Evolutionary conservation across 2,329 filamentous ascomycete genomes (phyloP).

Genomic region (Ilyonectria destructans): DNA sequence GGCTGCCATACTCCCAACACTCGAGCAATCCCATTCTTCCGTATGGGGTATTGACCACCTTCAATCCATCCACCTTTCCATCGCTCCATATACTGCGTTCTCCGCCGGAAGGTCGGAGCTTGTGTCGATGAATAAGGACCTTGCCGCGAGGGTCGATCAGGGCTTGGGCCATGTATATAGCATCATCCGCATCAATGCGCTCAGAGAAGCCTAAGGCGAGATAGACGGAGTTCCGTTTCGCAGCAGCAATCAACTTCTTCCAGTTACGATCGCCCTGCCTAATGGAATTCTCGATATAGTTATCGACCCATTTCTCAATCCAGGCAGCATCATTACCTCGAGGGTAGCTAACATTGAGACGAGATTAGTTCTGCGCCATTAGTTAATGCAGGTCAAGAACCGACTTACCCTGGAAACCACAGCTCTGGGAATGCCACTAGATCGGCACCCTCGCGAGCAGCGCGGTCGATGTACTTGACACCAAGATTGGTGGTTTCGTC

Average conservation of each 20-base stretch:
- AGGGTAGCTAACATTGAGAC: neutral
- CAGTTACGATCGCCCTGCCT: slow-evolving; percentile 15
- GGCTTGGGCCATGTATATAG: slow-evolving; percentile 22
- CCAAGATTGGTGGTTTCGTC: slow-evolving; percentile 13
- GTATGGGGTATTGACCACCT: slow-evolving; percentile 9
- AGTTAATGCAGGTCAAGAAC: neutral
- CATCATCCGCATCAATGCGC: neutral
- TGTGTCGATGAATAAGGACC: slow-evolving; percentile 21
- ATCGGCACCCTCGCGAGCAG: slow-evolving; percentile 14
- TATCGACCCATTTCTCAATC: slow-evolving; percentile 16
- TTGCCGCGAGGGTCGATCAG: slow-evolving; percentile 11
- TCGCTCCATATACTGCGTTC: slow-evolving; percentile 24
- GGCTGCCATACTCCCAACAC: slow-evolving; percentile 20
- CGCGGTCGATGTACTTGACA: slow-evolving; percentile 15
- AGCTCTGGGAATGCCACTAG: slow-evolving; percentile 18
- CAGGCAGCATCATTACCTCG: slow-evolving; percentile 20
- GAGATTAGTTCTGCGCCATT: neutral
- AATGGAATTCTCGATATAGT: slow-evolving; percentile 20
- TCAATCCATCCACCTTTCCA: slow-evolving; percentile 4
- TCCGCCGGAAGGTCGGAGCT: slow-evolving; percentile 18
- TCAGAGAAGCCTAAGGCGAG: slow-evolving; percentile 17
- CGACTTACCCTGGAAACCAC: slow-evolving; percentile 15
- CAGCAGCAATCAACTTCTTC: slow-evolving; percentile 8
- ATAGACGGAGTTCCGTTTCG: slow-evolving; percentile 10
- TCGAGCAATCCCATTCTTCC: slow-evolving; percentile 20